These are phyloP conservation scores for Trichoderma sp. DNA, from an alignment of 2,329 filamentous ascomycete species.

Conservation along the genomic window DNA sequence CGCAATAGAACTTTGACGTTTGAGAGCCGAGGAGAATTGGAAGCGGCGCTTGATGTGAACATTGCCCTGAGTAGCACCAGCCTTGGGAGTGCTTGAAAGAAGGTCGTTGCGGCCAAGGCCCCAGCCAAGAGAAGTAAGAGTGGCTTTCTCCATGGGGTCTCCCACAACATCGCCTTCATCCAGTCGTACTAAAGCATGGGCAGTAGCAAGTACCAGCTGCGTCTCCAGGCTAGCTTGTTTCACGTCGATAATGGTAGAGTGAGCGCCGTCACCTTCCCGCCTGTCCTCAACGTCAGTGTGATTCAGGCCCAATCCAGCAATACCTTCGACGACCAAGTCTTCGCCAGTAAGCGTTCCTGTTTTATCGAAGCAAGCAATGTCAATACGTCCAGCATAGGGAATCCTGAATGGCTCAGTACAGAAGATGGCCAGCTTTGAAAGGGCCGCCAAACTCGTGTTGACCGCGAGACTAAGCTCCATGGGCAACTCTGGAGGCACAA, in stretches of 20 bases:
- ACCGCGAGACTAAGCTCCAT: constrained; percentile 98
- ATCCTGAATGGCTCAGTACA: constrained; percentile 99
- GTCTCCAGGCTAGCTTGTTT: constrained; percentile 74
- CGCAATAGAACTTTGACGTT: constrained; percentile 93
- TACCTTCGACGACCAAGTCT: constrained; percentile 93
- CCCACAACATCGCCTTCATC: constrained; percentile 97
- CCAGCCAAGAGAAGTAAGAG: constrained; percentile 87
- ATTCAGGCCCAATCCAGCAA: constrained; percentile 82
- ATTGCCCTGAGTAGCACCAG: constrained; percentile 55
- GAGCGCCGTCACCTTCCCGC: constrained; percentile 76
- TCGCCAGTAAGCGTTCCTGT: constrained; percentile 96
- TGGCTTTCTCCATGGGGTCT: constrained; percentile 99
- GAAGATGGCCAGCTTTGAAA: constrained; percentile 96
- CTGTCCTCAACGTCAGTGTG: constrained; percentile 64
- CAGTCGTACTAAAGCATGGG: constrained; percentile 91
- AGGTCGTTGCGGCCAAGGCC: constrained; percentile 85
- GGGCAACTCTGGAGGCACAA: constrained; percentile 95
- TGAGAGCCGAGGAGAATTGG: constrained; percentile 95
- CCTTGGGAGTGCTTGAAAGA: constrained; percentile 62
- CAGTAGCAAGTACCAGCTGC: constrained; percentile 88
- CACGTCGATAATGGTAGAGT: constrained; percentile 75
- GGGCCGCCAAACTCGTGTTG: constrained; percentile 91
- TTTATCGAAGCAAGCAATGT: constrained; percentile 98
- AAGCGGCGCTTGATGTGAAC: constrained; percentile 96
- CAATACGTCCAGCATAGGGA: constrained; percentile 90